These are phyloP conservation scores for Leccinum variicolor DNA, from an alignment of 768 basidiomycete genomes.

Conservation along the genomic window DNA sequence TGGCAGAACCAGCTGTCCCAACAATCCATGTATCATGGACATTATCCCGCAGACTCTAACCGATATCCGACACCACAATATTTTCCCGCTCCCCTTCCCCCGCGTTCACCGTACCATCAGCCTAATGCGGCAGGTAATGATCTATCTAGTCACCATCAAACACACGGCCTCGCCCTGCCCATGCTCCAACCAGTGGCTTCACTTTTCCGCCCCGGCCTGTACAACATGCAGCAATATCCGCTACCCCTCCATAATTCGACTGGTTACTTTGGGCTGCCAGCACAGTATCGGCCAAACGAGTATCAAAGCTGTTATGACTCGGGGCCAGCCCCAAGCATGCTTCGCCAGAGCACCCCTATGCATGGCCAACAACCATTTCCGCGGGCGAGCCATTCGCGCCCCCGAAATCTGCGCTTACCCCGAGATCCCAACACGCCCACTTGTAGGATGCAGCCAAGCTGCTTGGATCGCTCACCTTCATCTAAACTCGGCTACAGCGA, in stretches of 20 bases:
- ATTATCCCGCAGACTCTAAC: constrained; percentile 32
- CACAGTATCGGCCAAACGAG: constrained; percentile 34
- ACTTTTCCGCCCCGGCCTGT: constrained; percentile 22
- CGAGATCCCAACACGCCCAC: constrained; percentile 19
- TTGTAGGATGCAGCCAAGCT: constrained; percentile 17
- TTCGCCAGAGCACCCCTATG: constrained; percentile 26
- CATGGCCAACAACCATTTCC: constrained; percentile 34
- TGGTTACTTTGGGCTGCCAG: constrained; percentile 37
- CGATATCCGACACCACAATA: constrained; percentile 41
- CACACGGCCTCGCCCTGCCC: constrained; percentile 16
- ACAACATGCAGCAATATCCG: constrained; percentile 15
- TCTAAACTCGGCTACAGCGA: not conserved
- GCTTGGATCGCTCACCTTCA: constrained; percentile 7
- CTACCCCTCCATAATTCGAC: constrained; percentile 26
- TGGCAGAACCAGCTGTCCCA: constrained; percentile 32
- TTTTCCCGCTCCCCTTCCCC: constrained; percentile 41
- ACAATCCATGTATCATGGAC: constrained; percentile 34
- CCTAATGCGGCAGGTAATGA: constrained; percentile 32
- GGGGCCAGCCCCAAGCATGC: constrained; percentile 20
- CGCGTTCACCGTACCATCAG: constrained; percentile 35
- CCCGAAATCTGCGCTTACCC: constrained; percentile 13
- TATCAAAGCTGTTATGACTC: constrained; percentile 51
- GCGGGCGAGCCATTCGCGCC: constrained; percentile 28
- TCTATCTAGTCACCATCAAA: constrained; percentile 19
- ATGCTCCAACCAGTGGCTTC: constrained; percentile 23